Conservation (phyloP, 1,139 yeast species). For the Yamadazyma trypodendri region DNA sequence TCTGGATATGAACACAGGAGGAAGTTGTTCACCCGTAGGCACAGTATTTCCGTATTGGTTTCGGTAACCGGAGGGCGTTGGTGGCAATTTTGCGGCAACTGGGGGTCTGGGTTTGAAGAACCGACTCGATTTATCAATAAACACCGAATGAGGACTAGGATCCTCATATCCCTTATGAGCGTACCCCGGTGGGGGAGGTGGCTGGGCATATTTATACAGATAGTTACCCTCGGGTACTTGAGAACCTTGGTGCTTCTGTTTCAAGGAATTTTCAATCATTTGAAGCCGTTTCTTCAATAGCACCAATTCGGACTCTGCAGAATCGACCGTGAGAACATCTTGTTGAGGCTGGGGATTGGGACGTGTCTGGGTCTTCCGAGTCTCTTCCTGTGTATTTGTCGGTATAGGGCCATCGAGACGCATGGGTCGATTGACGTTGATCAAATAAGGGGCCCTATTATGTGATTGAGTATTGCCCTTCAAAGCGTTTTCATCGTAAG, state of each 20-base stretch:
- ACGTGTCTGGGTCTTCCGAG: no score
- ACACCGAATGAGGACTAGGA: background rate
- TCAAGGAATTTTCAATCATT: conserved; percentile 20
- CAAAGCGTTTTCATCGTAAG: conserved; percentile 22
- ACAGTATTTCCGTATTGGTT: background rate
- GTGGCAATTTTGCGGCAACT: background rate
- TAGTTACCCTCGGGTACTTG: background rate
- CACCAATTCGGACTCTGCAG: conserved; percentile 19
- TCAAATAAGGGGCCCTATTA: conserved; percentile 18
- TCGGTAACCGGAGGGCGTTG: background rate
- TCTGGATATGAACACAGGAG: background rate
- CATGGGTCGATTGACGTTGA: conserved; percentile 28
- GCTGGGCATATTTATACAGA: conserved; percentile 3
- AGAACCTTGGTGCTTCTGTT: background rate
- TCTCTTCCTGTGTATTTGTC: no score
- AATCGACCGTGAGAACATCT: background rate
- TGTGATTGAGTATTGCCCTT: conserved; percentile 1
- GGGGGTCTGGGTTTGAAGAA: background rate
- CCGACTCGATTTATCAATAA: background rate
- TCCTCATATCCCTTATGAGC: conserved; percentile 4
- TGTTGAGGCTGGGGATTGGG: background rate
- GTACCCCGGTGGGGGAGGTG: conserved; percentile 4
- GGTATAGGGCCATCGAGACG: background rate
- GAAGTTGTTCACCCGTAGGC: background rate
- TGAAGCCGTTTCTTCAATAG: conserved; percentile 25